phyloP scores from a whole-genome alignment of 495 filamentous ascomycete genomes.

The Penicillium psychrofluorescens region DNA sequence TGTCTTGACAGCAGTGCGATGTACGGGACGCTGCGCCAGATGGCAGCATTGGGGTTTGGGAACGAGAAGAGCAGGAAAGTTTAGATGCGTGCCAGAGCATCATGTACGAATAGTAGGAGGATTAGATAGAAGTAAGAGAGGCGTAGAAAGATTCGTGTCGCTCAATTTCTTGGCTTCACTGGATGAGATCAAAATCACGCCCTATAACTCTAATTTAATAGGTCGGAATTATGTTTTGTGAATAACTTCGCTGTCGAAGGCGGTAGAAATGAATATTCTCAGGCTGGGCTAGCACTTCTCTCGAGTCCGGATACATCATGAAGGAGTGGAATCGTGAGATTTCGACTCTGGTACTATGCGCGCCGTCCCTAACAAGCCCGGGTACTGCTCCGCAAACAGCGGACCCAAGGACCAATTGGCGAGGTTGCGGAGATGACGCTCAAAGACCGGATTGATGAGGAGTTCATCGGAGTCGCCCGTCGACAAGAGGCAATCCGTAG shows the following conservation, averaged over 20 bases:
- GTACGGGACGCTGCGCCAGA: conserved; percentile 37
- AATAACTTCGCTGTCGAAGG: no score
- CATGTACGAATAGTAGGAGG: neutral
- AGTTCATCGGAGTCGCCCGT: conserved; percentile 51
- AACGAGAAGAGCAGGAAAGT: conserved; percentile 38
- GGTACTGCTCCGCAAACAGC: conserved; percentile 57
- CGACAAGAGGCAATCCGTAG: conserved; percentile 50
- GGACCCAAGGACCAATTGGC: conserved; percentile 74
- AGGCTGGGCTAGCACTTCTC: no score
- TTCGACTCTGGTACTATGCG: conserved; percentile 30
- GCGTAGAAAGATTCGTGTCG: no score
- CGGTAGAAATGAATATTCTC: no score
- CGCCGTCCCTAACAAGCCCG: conserved; percentile 47
- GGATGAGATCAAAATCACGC: no score
- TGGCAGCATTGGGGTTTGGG: conserved; percentile 37
- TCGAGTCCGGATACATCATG: neutral
- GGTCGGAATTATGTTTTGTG: no score
- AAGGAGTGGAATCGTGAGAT: neutral
- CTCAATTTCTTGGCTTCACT: no score
- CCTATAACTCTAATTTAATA: no score
- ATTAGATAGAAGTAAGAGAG: no score
- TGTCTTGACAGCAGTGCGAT: conserved; percentile 40
- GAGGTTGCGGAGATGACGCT: conserved; percentile 59
- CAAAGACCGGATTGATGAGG: conserved; percentile 73
- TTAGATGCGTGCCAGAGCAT: conserved; percentile 3